Base-by-base conservation (phyloP, 148 eudicot species). In the Amaranthus cruentus region DNA sequence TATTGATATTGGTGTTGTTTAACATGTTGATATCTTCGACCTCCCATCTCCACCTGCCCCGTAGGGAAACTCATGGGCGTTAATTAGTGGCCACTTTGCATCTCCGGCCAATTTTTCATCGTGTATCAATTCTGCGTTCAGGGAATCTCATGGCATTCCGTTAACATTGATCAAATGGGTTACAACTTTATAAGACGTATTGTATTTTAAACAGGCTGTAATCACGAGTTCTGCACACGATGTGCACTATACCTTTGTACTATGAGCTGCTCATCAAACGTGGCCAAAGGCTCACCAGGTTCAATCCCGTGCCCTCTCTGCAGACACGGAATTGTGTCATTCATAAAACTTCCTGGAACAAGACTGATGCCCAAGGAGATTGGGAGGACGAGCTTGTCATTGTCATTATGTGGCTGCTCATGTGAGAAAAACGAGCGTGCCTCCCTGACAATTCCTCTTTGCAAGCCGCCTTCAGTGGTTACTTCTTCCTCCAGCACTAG, bases 161-260 rank as follows among this genome's bases (percentile, higher is more conserved):
- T 28, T 28, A 28, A 28, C 38, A 28, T 28, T 28, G 38, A 28
- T 28, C 38, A 28, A 0, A 0, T 28, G 38, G 1, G 38, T 28
- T 28, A 2, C 38, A 28, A 28, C 38, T 28, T 28, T 28, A 28
- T 28, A 28, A 28, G 38, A 28, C 38, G 38, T 28, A 28, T 28
- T 52, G 6, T 55, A 18, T 14, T n/a, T 3, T 43, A 6, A 65
- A 58, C 84, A 91, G 97, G 98, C 77, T 93, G 98, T 75, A 78
- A 79, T 62, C 98, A 93, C 6, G 98, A 93, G 84, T 91, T 93
- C 81, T 93, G 98, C 90, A 91, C 88, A 11, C 79, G 81, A 4
- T 93, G 98, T 71, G 97, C 98, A 47, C 77, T 93, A 18, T 88
- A 91, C 83, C 97, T 91, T 38, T 93, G 98, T 73, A 85, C 91